Conservation (phyloP, 2,329 filamentous ascomycete species). For the Metarhizium guizhouense region DNA sequence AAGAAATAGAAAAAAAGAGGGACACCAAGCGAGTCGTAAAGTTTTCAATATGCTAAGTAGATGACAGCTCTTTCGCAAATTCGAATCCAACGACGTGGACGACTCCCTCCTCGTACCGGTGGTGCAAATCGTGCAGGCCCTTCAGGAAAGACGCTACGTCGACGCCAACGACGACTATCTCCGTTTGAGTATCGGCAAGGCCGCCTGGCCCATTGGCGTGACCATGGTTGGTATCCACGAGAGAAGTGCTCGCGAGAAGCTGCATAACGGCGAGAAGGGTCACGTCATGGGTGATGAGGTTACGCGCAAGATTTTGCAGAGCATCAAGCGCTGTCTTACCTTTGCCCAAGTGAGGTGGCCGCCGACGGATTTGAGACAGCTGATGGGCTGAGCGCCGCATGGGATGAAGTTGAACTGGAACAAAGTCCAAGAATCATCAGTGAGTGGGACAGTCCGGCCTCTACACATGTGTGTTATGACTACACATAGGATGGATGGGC, state of each 20-base stretch:
- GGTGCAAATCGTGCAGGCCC: slow-evolving; percentile 83
- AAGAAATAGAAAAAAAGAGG: neutral
- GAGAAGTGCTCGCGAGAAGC: slow-evolving; percentile 86
- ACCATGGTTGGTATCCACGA: slow-evolving; percentile 99
- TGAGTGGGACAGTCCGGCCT: neutral
- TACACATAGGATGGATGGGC: neutral
- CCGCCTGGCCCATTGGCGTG: slow-evolving; percentile 97
- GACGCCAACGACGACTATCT: slow-evolving; percentile 95
- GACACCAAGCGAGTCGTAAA: neutral
- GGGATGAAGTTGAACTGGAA: neutral
- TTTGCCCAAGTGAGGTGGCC: slow-evolving; percentile 97
- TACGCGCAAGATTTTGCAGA: slow-evolving; percentile 92
- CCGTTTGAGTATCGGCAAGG: slow-evolving; percentile 86
- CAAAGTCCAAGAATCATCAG: neutral
- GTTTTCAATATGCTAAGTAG: neutral
- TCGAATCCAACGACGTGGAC: slow-evolving; percentile 74
- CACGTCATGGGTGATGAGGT: slow-evolving; percentile 97
- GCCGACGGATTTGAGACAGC: slow-evolving; percentile 79
- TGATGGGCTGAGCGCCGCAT: slow-evolving; percentile 60
- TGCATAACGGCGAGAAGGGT: slow-evolving; percentile 79
- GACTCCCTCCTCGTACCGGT: slow-evolving; percentile 73
- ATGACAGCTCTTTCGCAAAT: slow-evolving; percentile 66
- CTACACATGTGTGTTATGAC: neutral
- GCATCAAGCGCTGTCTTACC: slow-evolving; percentile 91
- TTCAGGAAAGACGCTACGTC: slow-evolving; percentile 86